These are phyloP conservation scores for Cutaneotrichosporon cavernicola DNA, from an alignment of 1,284 basidiomycete species.

Conservation along the genomic window DNA sequence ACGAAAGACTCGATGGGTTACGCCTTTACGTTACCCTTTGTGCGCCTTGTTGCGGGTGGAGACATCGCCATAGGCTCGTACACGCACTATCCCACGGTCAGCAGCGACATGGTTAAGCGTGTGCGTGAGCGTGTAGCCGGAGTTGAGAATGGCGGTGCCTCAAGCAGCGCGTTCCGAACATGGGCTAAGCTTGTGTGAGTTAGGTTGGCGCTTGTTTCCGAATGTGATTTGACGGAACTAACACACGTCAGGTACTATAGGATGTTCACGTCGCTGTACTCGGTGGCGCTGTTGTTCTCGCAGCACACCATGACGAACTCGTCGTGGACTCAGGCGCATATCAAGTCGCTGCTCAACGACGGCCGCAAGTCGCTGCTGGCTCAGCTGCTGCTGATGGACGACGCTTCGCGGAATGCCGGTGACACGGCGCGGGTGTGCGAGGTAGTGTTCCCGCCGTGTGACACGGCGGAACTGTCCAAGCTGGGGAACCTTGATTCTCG, in stretches of 20 bases:
- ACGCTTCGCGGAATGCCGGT: constrained; percentile 17
- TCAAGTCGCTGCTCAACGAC: constrained; percentile 64
- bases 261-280: constrained; percentile 80
- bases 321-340: constrained; percentile 86
- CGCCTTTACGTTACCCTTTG: constrained; percentile 84
- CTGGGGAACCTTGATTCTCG: constrained; percentile 63
- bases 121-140: constrained; percentile 63
- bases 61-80: constrained; percentile 80
- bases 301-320: constrained; percentile 85
- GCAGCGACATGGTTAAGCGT: constrained; percentile 85
- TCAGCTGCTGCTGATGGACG: constrained; percentile 41
- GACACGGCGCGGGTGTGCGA: constrained; percentile 28
- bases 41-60: constrained; percentile 60
- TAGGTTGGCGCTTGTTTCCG: constrained; percentile 22
- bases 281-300: constrained; percentile 69
- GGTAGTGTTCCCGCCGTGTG: constrained; percentile 89
- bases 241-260: constrained; percentile 72
- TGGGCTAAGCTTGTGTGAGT: constrained; percentile 70
- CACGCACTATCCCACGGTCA: constrained; percentile 95
- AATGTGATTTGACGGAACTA: constrained; percentile 4
- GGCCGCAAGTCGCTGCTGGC: constrained; percentile 33
- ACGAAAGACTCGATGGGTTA: constrained; percentile 92
- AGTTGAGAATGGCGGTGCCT: constrained; percentile 70
- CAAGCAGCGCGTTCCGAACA: constrained; percentile 63
- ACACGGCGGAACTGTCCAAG: constrained; percentile 69